These are phyloP conservation scores for Phytophthora rubi DNA, from an alignment of 352 stramenopile species.

Conservation along the genomic window DNA sequence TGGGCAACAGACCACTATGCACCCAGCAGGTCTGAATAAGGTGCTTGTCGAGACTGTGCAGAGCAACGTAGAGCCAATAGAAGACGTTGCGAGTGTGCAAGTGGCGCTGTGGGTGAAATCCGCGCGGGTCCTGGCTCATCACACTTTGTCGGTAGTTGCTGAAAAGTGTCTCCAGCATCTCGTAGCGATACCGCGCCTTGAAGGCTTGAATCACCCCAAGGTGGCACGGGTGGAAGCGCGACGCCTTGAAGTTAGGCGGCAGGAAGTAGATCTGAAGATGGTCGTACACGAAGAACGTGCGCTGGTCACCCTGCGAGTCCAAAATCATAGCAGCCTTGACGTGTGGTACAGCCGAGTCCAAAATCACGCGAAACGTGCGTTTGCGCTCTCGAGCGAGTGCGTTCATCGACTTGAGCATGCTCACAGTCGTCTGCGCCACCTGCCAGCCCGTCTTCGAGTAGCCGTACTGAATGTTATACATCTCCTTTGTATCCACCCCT, in stretches of 20 bases:
- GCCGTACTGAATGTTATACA: constrained; percentile 80
- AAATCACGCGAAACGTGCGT: constrained; percentile 81
- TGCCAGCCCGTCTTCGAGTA: constrained; percentile 86
- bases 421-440: constrained; percentile 80
- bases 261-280: constrained; percentile 84
- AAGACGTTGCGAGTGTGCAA: constrained; percentile 86
- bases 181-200: constrained; percentile 79
- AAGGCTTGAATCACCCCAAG: constrained; percentile 81
- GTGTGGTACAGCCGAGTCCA: constrained; percentile 83
- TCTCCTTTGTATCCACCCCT: constrained; percentile 62
- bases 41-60: constrained; percentile 73
- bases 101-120: constrained; percentile 54
- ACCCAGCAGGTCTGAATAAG: constrained; percentile 82
- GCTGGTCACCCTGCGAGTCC: constrained; percentile 85
- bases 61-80: constrained; percentile 80
- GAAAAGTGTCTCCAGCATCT: constrained; percentile 83
- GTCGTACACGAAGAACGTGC: constrained; percentile 88
- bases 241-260: constrained; percentile 79
- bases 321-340: constrained; percentile 89
- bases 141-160: constrained; percentile 62
- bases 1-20: constrained; percentile 72
- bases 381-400: constrained; percentile 70
- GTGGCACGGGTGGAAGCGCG: constrained; percentile 78
- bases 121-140: constrained; percentile 52
- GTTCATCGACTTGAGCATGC: constrained; percentile 83